These are phyloP conservation scores for Parmales sp. DNA, from an alignment of 108 stramenopile species.

Conservation along the genomic window DNA sequence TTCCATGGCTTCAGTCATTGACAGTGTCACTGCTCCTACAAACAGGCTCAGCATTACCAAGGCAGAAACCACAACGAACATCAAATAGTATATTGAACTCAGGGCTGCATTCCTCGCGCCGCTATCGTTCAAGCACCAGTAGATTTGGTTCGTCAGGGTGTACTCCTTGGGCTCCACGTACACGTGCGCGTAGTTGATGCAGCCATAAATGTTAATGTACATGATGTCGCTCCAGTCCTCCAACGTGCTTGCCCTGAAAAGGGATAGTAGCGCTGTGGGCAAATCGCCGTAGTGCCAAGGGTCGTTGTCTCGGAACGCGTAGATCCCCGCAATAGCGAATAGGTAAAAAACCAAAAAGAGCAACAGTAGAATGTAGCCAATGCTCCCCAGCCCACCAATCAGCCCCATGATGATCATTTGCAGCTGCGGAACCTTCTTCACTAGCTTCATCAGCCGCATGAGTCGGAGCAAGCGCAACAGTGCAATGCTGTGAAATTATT, in stretches of 20 bases:
- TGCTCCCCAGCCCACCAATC: slow-evolving; percentile 14
- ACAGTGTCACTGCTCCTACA: slow-evolving; percentile 25
- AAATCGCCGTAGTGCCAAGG: slow-evolving; percentile 28
- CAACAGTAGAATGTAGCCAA: slow-evolving; percentile 27
- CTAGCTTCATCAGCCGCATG: slow-evolving; percentile 22
- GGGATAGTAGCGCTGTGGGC: slow-evolving; percentile 24
- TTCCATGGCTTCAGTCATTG: slow-evolving; percentile 23
- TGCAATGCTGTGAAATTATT: too few species aligned
- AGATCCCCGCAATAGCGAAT: slow-evolving; percentile 23
- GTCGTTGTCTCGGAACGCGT: slow-evolving; percentile 22
- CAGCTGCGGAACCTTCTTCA: slow-evolving; percentile 22
- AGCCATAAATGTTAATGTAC: slow-evolving; percentile 21
- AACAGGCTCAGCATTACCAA: slow-evolving; percentile 24
- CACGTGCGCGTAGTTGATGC: slow-evolving; percentile 10
- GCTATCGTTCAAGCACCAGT: background rate
- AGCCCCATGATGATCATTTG: slow-evolving; percentile 28
- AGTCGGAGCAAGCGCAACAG: slow-evolving; percentile 10
- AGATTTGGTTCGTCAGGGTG: background rate
- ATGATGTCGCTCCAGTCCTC: slow-evolving; percentile 34
- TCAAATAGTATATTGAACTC: slow-evolving; percentile 14
- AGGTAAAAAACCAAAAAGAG: slow-evolving; percentile 34
- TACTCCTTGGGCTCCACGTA: background rate
- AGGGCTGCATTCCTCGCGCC: background rate
- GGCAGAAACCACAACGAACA: slow-evolving; percentile 18
- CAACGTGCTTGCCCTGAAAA: slow-evolving; percentile 25